These are phyloP conservation scores for Tripterygium wilfordii DNA, from an alignment of 177 flowering plant species.

Conservation along the genomic window DNA sequence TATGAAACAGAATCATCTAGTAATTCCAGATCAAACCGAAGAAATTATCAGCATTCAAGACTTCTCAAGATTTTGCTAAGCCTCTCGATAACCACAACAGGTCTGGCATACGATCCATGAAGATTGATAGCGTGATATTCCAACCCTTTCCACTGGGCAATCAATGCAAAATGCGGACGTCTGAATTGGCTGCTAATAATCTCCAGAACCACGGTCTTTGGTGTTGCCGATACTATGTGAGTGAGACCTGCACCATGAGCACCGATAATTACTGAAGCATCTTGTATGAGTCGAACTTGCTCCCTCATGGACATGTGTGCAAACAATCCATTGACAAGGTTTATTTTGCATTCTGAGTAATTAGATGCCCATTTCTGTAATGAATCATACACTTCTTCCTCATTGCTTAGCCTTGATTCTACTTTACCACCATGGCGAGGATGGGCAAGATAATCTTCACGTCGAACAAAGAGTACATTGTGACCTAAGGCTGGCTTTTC, in stretches of 20 bases:
- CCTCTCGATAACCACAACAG: constrained; percentile 42
- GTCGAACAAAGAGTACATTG: constrained; percentile 77
- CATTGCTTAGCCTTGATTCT: constrained; percentile 82
- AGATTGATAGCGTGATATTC: constrained; percentile 74
- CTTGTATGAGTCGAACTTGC: constrained; percentile 78
- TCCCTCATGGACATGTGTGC: constrained; percentile 94
- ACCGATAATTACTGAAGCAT: constrained; percentile 85
- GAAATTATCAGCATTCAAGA: constrained; percentile 67
- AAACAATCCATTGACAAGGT: constrained; percentile 79
- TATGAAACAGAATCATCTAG: no score
- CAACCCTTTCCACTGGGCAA: constrained; percentile 86
- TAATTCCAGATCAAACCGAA: no score
- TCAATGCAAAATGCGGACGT: constrained; percentile 81
- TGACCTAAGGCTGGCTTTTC: constrained; percentile 28
- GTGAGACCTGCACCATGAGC: constrained; percentile 99
- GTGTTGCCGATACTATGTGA: constrained; percentile 70
- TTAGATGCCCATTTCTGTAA: constrained; percentile 47
- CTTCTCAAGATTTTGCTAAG: constrained; percentile 50
- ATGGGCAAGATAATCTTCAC: constrained; percentile 94
- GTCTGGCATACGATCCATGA: constrained; percentile 57
- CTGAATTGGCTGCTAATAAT: constrained; percentile 66
- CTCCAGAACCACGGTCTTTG: constrained; percentile 69
- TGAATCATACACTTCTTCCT: constrained; percentile 76
- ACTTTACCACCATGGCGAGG: constrained; percentile 87
- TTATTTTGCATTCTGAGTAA: constrained; percentile 42